A percentile compares a stretch with the other conserved stretches of the same genome.
Conservation (phyloP, 345 rosid genomes). For the Viola odorata region DNA sequence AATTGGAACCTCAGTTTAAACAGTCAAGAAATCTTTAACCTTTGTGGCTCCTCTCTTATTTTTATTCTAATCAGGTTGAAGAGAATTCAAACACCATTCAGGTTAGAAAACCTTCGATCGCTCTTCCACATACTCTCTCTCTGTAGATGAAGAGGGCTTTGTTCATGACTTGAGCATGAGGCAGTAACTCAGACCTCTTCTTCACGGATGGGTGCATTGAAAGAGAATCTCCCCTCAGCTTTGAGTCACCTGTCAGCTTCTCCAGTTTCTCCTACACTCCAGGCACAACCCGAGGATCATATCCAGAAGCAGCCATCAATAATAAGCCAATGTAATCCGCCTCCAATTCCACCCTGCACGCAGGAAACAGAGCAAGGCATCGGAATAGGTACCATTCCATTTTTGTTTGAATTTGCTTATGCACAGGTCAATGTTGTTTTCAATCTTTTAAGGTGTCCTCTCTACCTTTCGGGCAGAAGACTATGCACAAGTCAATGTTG, state of each 20-base stretch:
- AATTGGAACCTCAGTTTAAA: no score
- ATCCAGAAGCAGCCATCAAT: not conserved
- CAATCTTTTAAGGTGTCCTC: no score
- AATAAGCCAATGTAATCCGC: not conserved
- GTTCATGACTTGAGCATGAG: not conserved
- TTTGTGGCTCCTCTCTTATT: no score
- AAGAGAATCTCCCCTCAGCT: not conserved
- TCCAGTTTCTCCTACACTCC: not conserved
- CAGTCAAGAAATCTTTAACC: no score
- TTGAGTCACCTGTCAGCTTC: not conserved
- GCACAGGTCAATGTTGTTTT: no score
- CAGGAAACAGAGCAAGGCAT: not conserved
- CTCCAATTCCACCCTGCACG: not conserved
- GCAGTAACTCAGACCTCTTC: not conserved
- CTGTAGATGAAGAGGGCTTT: not conserved
- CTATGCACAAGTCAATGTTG: no score
- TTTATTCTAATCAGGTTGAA: no score
- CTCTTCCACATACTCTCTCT: not conserved
- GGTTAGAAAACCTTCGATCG: no score
- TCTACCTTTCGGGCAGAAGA: no score
- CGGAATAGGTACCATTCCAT: not conserved
- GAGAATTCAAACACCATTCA: no score
- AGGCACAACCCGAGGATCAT: not conserved
- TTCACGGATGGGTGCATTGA: not conserved
- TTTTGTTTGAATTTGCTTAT: no score